phyloP scores from a whole-genome alignment of 805 yeast species.

The Metschnikowia rubicola region DNA sequence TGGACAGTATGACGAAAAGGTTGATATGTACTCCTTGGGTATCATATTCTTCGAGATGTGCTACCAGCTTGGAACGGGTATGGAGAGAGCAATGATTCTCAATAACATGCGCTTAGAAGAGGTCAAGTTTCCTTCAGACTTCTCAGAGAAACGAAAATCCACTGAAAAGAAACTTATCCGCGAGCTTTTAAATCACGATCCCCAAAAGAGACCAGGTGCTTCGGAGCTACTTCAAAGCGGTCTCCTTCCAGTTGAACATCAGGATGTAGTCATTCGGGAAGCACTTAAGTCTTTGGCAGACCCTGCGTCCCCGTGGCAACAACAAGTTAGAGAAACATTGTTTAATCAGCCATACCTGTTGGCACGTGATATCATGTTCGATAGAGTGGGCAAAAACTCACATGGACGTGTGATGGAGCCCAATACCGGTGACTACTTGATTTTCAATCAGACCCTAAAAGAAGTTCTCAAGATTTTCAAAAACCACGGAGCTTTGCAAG shows the following conservation, averaged over 20 bases:
- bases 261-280: conserved; percentile 84
- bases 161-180: conserved; percentile 67
- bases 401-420: conserved; percentile 26
- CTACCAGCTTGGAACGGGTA: conserved; percentile 77
- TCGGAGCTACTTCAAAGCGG: conserved; percentile 73
- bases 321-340: conserved; percentile 81
- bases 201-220: conserved; percentile 78
- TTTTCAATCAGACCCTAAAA: conserved; percentile 58
- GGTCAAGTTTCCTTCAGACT: conserved; percentile 70
- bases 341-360: conserved; percentile 82
- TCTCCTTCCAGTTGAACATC: conserved; percentile 80
- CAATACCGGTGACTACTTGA: conserved; percentile 44
- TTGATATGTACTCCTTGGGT: conserved; percentile 94
- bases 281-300: conserved; percentile 82
- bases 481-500: conserved; percentile 85
- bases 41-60: conserved; percentile 95
- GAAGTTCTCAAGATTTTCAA: conserved; percentile 63
- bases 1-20: conserved; percentile 87
- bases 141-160: conserved; percentile 46
- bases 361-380: conserved; percentile 83
- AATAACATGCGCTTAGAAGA: conserved; percentile 55
- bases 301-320: conserved; percentile 92
- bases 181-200: conserved; percentile 72
- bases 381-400: conserved; percentile 37
- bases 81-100: conserved; percentile 85